phyloP scores from a whole-genome alignment of 306 rosid species.

The Trifolium fragiferum region DNA sequence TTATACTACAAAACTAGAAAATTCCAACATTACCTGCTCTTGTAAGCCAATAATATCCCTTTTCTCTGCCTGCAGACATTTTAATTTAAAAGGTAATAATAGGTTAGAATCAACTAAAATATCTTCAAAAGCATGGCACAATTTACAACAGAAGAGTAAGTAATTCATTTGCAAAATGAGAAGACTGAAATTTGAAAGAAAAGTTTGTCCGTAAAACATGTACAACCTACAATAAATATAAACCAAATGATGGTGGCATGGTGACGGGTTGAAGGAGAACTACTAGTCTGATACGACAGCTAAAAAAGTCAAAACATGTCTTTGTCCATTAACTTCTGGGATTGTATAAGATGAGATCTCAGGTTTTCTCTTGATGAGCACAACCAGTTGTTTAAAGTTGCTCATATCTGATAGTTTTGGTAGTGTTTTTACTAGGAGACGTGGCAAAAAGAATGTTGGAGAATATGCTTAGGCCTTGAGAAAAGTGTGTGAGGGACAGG shows the following conservation, averaged over 20 bases:
- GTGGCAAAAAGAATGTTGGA: no score
- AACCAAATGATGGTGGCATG: slow-evolving; percentile 1
- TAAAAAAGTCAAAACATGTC: background rate
- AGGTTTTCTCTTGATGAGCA: background rate
- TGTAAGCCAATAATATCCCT: slow-evolving; percentile 76
- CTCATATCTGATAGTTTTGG: no score
- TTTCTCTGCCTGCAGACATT: slow-evolving; percentile 74
- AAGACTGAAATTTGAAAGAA: slow-evolving; percentile 13
- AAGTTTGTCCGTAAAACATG: slow-evolving; percentile 3
- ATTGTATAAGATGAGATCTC: background rate
- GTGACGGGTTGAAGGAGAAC: background rate
- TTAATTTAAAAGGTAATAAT: slow-evolving; percentile 30
- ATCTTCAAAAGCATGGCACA: slow-evolving; percentile 10
- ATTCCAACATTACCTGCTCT: slow-evolving; percentile 64
- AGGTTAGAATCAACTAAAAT: slow-evolving; percentile 40
- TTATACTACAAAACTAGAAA: slow-evolving; percentile 5
- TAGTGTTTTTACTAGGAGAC: no score
- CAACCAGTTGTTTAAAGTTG: background rate
- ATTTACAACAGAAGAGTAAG: slow-evolving; percentile 21
- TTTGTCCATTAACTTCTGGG: background rate
- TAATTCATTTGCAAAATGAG: slow-evolving; percentile 12
- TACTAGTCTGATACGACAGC: background rate
- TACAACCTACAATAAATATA: slow-evolving; percentile 7
- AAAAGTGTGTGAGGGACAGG: no score
- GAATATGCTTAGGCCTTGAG: no score